A percentile compares a stretch with the other conserved stretches of the same genome.
Conservation (phyloP, 129 eudicot genomes). For the Helianthus tuberosus region DNA sequence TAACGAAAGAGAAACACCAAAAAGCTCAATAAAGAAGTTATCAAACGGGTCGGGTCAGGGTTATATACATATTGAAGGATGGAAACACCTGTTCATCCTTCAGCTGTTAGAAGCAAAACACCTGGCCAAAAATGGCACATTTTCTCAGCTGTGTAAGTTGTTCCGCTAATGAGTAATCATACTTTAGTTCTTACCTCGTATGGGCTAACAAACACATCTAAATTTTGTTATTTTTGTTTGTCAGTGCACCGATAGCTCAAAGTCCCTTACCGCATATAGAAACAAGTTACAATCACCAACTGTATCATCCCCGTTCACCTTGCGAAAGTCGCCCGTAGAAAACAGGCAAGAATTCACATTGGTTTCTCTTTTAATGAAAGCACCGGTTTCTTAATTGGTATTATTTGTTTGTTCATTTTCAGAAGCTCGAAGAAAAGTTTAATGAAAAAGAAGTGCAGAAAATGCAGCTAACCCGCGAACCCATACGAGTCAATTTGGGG, state of each 20-base stretch:
- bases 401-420: slow-evolving; percentile 24
- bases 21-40: too few species aligned
- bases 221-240: slow-evolving; percentile 7
- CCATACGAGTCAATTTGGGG: too few species aligned
- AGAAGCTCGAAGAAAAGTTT: slow-evolving; percentile 90
- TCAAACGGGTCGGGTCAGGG: too few species aligned
- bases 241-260: slow-evolving; percentile 50
- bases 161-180: slow-evolving; percentile 19
- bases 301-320: slow-evolving; percentile 65
- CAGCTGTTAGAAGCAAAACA: slow-evolving; percentile 57
- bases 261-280: slow-evolving; percentile 69
- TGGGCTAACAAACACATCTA: not conserved
- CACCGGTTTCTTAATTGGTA: not conserved
- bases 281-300: slow-evolving; percentile 74
- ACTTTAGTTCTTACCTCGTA: slow-evolving; percentile 1
- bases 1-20: too few species aligned
- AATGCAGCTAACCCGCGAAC: too few species aligned
- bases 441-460: slow-evolving; percentile 61
- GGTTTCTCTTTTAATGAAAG: not conserved
- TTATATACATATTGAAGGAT: slow-evolving; percentile 41
- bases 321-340: slow-evolving; percentile 80
- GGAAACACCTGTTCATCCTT: slow-evolving; percentile 54
- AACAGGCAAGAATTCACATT: slow-evolving; percentile 54
- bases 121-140: slow-evolving; percentile 74
- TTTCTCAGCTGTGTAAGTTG: slow-evolving; percentile 74